These are phyloP conservation scores for Crithidia bombi DNA, from an alignment of 208 protist genomes.

Conservation along the genomic window DNA sequence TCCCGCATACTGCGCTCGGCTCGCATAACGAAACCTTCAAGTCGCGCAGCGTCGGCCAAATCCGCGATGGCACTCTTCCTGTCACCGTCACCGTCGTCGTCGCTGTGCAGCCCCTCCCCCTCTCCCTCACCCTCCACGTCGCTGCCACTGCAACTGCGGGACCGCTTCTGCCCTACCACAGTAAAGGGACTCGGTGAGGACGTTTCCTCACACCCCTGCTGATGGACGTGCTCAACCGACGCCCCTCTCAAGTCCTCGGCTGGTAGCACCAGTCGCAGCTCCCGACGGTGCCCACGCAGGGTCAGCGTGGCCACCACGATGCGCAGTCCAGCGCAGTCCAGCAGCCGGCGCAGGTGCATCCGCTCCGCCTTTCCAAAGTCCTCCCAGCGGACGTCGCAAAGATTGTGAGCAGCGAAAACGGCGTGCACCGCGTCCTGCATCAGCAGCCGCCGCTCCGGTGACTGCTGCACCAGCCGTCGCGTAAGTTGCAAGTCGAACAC, in stretches of 20 bases:
- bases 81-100: constrained; percentile 3
- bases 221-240: neutral
- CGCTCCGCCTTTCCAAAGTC: constrained; percentile 21
- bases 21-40: neutral
- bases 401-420: constrained; percentile 53
- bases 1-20: constrained; percentile 6
- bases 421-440: constrained; percentile 73
- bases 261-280: constrained; percentile 55
- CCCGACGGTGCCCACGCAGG: constrained; percentile 28
- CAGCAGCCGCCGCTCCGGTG: constrained; percentile 68
- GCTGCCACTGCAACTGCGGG: neutral
- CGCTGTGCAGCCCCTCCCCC: constrained; percentile 9
- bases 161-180: neutral
- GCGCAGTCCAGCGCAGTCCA: constrained; percentile 51
- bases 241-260: constrained; percentile 33
- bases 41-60: neutral
- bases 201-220: neutral
- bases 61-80: neutral
- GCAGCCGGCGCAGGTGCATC: constrained; percentile 38
- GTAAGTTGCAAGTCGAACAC: constrained; percentile 61
- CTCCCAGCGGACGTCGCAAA: constrained; percentile 23
- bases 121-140: neutral
- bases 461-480: constrained; percentile 49
- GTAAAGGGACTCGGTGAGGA: neutral
- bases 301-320: constrained; percentile 42